These are phyloP conservation scores for Edaphochlamys debaryana DNA, from an alignment of 139 green algal species.

Conservation along the genomic window DNA sequence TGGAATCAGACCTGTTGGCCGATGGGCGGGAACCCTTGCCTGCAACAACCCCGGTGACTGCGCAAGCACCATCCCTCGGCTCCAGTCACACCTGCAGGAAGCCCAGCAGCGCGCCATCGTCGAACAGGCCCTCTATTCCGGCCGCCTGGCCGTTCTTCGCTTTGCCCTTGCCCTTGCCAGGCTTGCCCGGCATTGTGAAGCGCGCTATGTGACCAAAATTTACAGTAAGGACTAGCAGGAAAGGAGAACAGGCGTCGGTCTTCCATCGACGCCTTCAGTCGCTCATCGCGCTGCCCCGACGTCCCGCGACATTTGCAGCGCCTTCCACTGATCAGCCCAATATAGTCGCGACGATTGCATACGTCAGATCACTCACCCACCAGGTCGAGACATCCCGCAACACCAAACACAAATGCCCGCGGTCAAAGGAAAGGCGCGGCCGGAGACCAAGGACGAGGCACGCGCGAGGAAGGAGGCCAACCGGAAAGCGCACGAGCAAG, in stretches of 20 bases:
- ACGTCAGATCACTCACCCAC: too few species aligned
- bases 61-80: neutral
- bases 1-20: neutral
- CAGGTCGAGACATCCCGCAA: neutral
- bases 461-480: slow-evolving; percentile 3
- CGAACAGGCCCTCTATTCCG: neutral
- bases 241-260: too few species aligned
- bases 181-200: neutral
- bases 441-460: slow-evolving; percentile 7
- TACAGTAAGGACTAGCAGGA: too few species aligned
- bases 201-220: too few species aligned
- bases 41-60: neutral
- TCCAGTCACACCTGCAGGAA: neutral
- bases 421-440: neutral
- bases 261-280: too few species aligned
- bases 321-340: too few species aligned
- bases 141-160: neutral
- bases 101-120: neutral
- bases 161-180: neutral
- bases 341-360: too few species aligned
- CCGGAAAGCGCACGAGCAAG: neutral
- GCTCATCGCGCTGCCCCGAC: too few species aligned
- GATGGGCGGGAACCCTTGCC: neutral
- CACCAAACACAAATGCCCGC: neutral
- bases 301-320: too few species aligned